Conservation (phyloP, 169 alveolate genomes). For the Theileria equi region DNA sequence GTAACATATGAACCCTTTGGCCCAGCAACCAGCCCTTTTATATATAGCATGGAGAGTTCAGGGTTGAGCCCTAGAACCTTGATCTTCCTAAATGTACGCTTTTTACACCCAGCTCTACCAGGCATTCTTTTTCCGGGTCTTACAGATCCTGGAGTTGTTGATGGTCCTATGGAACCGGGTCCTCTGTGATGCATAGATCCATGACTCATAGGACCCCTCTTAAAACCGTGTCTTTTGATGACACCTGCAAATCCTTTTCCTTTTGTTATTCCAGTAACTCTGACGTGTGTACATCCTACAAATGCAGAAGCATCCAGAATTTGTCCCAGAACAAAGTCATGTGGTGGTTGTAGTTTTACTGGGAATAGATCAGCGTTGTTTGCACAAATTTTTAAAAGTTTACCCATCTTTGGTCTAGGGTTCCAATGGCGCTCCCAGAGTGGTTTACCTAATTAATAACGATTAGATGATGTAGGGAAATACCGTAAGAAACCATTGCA, state of each 20-base stretch:
- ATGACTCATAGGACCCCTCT: constrained; percentile 87
- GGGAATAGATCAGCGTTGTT: constrained; percentile 70
- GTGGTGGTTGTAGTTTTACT: constrained; percentile 80
- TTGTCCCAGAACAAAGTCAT: constrained; percentile 80
- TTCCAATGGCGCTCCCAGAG: constrained; percentile 75
- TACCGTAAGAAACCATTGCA: constrained; percentile 75
- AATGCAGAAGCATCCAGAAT: constrained; percentile 80
- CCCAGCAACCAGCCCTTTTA: constrained; percentile 93
- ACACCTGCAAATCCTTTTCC: constrained; percentile 92
- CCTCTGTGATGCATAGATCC: constrained; percentile 91
- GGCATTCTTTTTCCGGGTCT: constrained; percentile 93
- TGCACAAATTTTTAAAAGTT: constrained; percentile 58
- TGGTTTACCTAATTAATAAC: constrained; percentile 67
- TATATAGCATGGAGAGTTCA: constrained; percentile 81
- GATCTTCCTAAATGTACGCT: constrained; percentile 75
- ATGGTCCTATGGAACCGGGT: constrained; percentile 91
- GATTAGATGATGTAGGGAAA: background rate
- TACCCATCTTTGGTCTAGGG: constrained; percentile 68
- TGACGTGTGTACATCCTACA: constrained; percentile 82
- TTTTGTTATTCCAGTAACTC: constrained; percentile 83
- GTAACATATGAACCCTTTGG: constrained; percentile 81
- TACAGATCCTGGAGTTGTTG: constrained; percentile 92
- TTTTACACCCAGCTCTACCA: constrained; percentile 86
- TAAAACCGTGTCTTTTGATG: constrained; percentile 89
- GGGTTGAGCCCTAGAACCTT: constrained; percentile 87